Base-by-base conservation (phyloP, 78 protist species). In the Dictyostelium intermedium region DNA sequence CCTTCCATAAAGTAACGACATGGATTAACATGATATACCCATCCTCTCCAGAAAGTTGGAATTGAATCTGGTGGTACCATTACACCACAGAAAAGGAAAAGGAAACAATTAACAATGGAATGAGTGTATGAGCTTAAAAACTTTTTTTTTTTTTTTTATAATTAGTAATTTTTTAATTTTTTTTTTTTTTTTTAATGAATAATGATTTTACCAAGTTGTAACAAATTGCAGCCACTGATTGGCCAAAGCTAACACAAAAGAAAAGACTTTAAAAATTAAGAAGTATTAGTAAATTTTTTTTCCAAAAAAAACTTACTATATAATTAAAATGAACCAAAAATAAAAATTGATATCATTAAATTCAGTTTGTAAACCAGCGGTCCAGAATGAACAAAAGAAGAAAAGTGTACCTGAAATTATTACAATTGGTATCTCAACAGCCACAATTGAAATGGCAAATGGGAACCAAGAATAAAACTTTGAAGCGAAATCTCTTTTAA, bases 71-170 rank as follows among this genome's bases (percentile, higher is more conserved):
- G 34, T 11, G 87, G 87, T 18, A 83, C 63, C 60, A 39, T 37
- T 8, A 81, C 95, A 45, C 95, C 95, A 83, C 84, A 83, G 78
- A 91, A 91, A 2, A 91, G 37, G 61, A 91, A 91, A 30, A 91
- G 45, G 72, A 47, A 41, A 84, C 32, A 23, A 76, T 27, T n/a
- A 80, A 7, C 9, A 91, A 11, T 53, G 92, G 92, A 41, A 74
- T 30, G 34, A 80, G 16, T 9, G 69, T 47, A 5, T 27, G 18
- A 3, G 84, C 84, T 6, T n/a, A 80, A n/a, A 80, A 80, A 76
- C 56, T 39, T 39, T 39, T 5, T 5, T 39, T 5, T 39, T 39
- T 39, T 39, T 39, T 39, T 39, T 39, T n/a, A n/a, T n/a, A n/a
- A n/a, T n/a, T n/a, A n/a, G n/a, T n/a, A n/a, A n/a, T n/a, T n/a